These are phyloP conservation scores for Claviceps pazoutovae DNA, from an alignment of 2,329 filamentous ascomycete genomes.

Conservation along the genomic window DNA sequence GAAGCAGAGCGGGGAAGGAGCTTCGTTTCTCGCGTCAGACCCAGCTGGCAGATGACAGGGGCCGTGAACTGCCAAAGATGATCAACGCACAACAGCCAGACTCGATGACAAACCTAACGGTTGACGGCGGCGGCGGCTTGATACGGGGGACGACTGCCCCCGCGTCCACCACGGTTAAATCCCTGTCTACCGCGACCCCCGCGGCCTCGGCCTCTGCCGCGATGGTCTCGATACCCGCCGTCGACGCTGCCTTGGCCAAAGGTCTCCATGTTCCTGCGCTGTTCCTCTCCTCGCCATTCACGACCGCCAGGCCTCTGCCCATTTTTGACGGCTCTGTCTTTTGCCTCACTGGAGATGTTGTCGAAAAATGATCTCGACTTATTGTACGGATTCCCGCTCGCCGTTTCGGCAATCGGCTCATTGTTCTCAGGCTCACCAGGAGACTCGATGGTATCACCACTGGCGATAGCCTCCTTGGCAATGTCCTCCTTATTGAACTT, in stretches of 20 bases:
- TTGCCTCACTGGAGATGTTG: conserved; percentile 90
- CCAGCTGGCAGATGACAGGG: background rate
- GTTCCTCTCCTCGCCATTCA: conserved; percentile 84
- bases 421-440: conserved; percentile 26
- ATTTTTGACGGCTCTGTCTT: conserved; percentile 66
- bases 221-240: conserved; percentile 60
- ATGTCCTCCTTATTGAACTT: conserved; percentile 40
- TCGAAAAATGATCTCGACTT: conserved; percentile 90
- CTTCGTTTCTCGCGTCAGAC: background rate
- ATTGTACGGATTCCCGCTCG: conserved; percentile 54
- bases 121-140: conserved; percentile 14
- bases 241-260: conserved; percentile 96
- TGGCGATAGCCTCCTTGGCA: conserved; percentile 75
- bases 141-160: conserved; percentile 20
- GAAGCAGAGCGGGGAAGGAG: background rate
- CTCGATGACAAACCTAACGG: conserved; percentile 10
- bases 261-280: conserved; percentile 92
- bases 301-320: conserved; percentile 59
- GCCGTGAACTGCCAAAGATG: background rate
- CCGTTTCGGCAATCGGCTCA: conserved; percentile 21
- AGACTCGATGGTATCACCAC: conserved; percentile 50
- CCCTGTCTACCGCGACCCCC: conserved; percentile 35
- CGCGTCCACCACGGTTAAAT: conserved; percentile 26
- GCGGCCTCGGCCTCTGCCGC: conserved; percentile 65
- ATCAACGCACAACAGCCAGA: background rate